Conservation (phyloP, 108 stramenopile species). For the Schizochytrium sp. region DNA sequence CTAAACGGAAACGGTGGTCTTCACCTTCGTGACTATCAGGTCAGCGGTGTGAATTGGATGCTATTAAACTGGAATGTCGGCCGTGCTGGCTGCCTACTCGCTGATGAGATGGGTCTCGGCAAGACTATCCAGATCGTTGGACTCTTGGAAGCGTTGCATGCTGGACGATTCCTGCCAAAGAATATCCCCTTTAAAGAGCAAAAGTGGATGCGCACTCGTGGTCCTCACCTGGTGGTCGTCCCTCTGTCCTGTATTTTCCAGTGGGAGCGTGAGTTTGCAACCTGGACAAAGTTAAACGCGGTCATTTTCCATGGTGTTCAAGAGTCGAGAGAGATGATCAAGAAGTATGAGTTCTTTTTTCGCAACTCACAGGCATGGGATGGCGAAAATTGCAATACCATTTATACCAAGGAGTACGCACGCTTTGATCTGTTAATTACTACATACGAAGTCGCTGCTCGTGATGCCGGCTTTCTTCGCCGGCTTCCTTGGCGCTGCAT, state of each 20-base stretch:
- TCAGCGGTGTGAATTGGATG: conserved; percentile 95
- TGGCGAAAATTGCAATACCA: conserved; percentile 62
- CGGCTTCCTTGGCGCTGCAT: conserved; percentile 85
- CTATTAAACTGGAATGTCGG: conserved; percentile 89
- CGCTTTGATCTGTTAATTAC: conserved; percentile 95
- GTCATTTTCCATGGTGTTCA: conserved; percentile 93
- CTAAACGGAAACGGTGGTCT: conserved; percentile 51
- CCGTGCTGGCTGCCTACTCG: conserved; percentile 88
- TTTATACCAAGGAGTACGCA: conserved; percentile 77
- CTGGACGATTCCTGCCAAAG: neutral
- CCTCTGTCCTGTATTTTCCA: conserved; percentile 89
- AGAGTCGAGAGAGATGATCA: conserved; percentile 86
- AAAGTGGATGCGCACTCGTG: conserved; percentile 67
- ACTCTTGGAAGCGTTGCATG: conserved; percentile 67
- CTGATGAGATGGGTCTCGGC: conserved; percentile 92
- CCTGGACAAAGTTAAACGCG: conserved; percentile 92
- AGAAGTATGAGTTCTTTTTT: conserved; percentile 90
- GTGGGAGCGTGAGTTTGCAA: conserved; percentile 89
- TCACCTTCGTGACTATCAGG: conserved; percentile 90
- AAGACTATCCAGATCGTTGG: conserved; percentile 78
- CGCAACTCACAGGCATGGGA: conserved; percentile 62
- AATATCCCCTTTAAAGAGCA: neutral
- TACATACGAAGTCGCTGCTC: conserved; percentile 92
- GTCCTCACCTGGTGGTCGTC: conserved; percentile 93
- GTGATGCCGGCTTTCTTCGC: conserved; percentile 83